Percentiles rank a stretch among this genome's conserved stretches.
Conservation (phyloP, 306 rosid species). For the Fagus sylvatica region DNA sequence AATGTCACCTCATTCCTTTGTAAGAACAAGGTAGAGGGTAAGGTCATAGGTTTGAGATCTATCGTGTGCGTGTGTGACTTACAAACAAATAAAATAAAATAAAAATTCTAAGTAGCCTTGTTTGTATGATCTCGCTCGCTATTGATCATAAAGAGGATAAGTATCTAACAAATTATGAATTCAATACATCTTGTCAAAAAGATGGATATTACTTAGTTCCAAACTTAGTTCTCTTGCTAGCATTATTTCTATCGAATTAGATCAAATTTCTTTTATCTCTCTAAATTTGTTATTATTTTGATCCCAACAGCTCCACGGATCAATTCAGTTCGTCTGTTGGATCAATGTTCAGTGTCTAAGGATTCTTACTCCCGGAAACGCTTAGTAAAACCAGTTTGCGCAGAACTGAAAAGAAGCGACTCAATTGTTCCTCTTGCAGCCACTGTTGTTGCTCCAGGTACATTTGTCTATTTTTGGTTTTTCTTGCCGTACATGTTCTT, state of each 20-base stretch:
- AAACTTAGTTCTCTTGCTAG: not conserved
- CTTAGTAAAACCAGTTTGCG: slow-evolving; percentile 42
- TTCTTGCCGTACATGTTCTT: not conserved
- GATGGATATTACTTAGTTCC: not conserved
- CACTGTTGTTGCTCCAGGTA: slow-evolving; percentile 51
- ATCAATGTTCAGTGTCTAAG: slow-evolving; percentile 28
- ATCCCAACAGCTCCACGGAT: not conserved
- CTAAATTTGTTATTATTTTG: not conserved
- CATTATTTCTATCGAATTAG: not conserved
- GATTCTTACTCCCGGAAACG: slow-evolving; percentile 36
- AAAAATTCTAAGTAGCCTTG: not conserved
- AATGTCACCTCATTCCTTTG: too few species aligned
- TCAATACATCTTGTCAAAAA: too few species aligned
- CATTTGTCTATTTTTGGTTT: not conserved
- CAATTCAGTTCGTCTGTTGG: slow-evolving; percentile 33
- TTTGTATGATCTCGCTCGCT: not conserved
- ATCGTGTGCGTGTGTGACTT: too few species aligned
- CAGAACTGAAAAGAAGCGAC: slow-evolving; percentile 46
- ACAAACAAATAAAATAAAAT: too few species aligned
- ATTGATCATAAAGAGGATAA: not conserved
- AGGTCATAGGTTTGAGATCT: too few species aligned
- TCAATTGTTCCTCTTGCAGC: slow-evolving; percentile 53
- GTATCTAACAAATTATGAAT: too few species aligned
- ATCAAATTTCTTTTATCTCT: not conserved
- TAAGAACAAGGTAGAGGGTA: too few species aligned